Base-by-base conservation (phyloP, 208 protist species). In the Trypanosoma theileri region DNA sequence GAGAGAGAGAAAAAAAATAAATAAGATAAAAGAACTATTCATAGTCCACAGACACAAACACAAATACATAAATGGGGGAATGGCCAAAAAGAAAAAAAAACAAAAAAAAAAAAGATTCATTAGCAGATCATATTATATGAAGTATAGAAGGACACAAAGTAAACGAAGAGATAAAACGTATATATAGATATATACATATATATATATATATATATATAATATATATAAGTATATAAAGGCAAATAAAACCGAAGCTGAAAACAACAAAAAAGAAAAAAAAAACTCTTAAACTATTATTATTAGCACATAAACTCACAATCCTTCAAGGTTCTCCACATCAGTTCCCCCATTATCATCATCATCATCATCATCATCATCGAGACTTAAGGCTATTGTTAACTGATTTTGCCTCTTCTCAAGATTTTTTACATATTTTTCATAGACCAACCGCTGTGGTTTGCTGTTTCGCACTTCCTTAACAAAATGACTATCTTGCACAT, bases 401-500 rank as follows among this genome's bases (percentile, higher is more conserved):
- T 64, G 48, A 31, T 56, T 64, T 74, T 93, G 82, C 54, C 77
- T 81, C 28, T 72, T 74, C 35, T 86, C 79, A 28, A 95, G 71
- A 59, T 90, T 85, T 40, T 73, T 65, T 48, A 91, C 79, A 84
- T 98, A 98, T 24, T 75, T 66, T 17, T 91, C 71, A 35, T 84
- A 81, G 35, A 91, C 59, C 3, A 98, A 79, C 14, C 79, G 79
- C 10, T 71, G 86, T 12, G 98, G 97, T 13, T 71, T 21, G 14
- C 59, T 59, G 77, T 98, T 98, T 69, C 86, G 81, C 13, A 92
- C 90, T 84, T 98, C 94, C 68, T 83, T 86, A 14, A 73, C 73
- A 75, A 98, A 97, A 22, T 83, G 77, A 19, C 96, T 96, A 69
- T 98, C 96, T 13, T 68, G 69, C 9, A 99, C 84, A 81, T 98